Evolutionary conservation across 2,329 filamentous ascomycete species (phyloP), one percentile per base, ranked within the genome.

Genomic region (Pestalotiopsis sp.): DNA sequence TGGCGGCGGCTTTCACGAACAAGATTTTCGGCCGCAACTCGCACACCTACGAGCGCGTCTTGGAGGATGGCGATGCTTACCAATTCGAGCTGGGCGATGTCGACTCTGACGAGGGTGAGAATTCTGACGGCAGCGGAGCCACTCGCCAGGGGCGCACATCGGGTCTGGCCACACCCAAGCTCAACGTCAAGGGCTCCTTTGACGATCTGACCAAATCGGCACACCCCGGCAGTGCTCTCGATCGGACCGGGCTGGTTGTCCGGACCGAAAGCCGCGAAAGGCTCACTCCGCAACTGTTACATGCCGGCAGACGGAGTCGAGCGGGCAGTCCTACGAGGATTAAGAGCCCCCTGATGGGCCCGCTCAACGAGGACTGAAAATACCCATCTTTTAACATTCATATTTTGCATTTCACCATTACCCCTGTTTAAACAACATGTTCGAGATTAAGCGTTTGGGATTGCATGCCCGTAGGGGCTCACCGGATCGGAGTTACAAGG

Each of bases 241-340:
- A 91, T 72, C 83, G 94, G 52, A 90, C 88, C 61, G 95, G 95
- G 1, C 79, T 98, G 71, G 90, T 93, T 67, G 88, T 94, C 2
- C 85, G 95, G 73, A 97, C 93, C 0, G 95, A 98, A 77, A 97
- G 94, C 77, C 86, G 94, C 66, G 96, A 98, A 77, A 86, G 93
- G 69, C 81, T 98, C 49, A 85, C 87, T 17, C 86, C 88, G 14
- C 85, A 86, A 68, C 84, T 87, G 81, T 78, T 88, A 70, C 86
- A 83, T 64, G 86, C 86, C 1, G 88, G 88, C 27, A 79, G 88
- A 78, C 83, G 87, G 77, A 89, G 87, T 78, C 82, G 87, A 68
- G 83, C 86, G 17, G 84, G 81, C 23, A 90, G 88, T 74, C 88
- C 87, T 9, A 90, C 89, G 11, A 82, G 89, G 73, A 73, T 85